Conservation (phyloP, 768 basidiomycete genomes). For the Suillus spraguei region DNA sequence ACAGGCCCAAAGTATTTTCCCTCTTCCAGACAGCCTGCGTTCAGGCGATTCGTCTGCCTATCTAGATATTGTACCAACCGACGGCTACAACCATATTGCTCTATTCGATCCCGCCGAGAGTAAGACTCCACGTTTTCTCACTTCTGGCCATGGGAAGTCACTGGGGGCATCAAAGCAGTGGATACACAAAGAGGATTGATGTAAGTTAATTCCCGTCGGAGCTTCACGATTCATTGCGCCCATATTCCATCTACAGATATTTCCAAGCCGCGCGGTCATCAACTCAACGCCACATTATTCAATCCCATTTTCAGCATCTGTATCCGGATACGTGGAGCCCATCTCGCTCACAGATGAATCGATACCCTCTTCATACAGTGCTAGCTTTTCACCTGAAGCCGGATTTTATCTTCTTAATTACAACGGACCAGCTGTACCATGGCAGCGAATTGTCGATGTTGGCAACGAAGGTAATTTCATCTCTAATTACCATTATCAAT, state of each 20-base stretch:
- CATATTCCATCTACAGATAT: conserved; percentile 56
- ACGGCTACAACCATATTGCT: conserved; percentile 93
- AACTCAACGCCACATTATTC: conserved; percentile 85
- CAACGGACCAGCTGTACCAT: conserved; percentile 80
- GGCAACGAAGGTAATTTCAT: conserved; percentile 44
- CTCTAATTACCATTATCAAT: conserved; percentile 7
- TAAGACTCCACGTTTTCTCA: conserved; percentile 77
- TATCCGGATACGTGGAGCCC: conserved; percentile 38
- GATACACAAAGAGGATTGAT: conserved; percentile 68
- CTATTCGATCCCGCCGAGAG: conserved; percentile 81
- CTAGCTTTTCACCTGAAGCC: conserved; percentile 81
- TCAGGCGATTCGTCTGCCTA: conserved; percentile 62
- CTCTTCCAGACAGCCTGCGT: conserved; percentile 49
- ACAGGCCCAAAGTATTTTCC: conserved; percentile 66
- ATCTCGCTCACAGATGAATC: conserved; percentile 54
- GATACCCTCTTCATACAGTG: conserved; percentile 58
- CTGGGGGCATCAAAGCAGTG: conserved; percentile 69
- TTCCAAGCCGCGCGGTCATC: conserved; percentile 87
- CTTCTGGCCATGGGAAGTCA: conserved; percentile 92
- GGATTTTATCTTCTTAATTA: conserved; percentile 86
- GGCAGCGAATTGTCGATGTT: conserved; percentile 76
- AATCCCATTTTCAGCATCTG: conserved; percentile 62
- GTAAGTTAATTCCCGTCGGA: conserved; percentile 51
- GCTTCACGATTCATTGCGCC: conserved; percentile 21
- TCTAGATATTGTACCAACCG: conserved; percentile 86